Conservation (phyloP, 805 yeast genomes). For the Metschnikowia continentalis region DNA sequence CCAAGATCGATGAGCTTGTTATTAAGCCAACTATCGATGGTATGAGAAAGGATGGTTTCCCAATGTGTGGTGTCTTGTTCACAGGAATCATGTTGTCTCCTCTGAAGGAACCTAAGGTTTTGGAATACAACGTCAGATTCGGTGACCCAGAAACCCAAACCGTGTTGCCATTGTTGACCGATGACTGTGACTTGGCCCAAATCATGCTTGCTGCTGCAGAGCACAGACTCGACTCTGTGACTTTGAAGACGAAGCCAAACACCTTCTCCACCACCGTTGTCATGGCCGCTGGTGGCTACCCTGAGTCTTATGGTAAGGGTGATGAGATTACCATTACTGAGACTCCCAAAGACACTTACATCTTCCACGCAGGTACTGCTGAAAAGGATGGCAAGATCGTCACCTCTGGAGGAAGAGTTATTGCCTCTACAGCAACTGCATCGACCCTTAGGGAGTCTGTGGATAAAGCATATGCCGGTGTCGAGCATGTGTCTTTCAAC, state of each 20-base stretch:
- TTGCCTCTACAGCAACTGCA: slow-evolving; percentile 89
- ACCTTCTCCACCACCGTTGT: slow-evolving; percentile 88
- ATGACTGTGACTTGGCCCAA: slow-evolving; percentile 88
- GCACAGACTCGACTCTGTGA: slow-evolving; percentile 84
- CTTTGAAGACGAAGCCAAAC: slow-evolving; percentile 47
- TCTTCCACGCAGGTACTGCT: slow-evolving; percentile 97
- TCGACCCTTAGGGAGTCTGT: slow-evolving; percentile 74
- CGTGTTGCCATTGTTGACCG: slow-evolving; percentile 78
- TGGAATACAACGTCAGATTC: slow-evolving; percentile 96
- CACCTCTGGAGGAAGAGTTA: slow-evolving; percentile 95
- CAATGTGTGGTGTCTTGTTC: slow-evolving; percentile 92
- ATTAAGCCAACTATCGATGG: slow-evolving; percentile 92
- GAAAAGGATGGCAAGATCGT: slow-evolving; percentile 54
- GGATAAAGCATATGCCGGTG: slow-evolving; percentile 80
- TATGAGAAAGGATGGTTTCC: slow-evolving; percentile 91
- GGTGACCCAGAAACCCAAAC: slow-evolving; percentile 99
- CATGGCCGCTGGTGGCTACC: slow-evolving; percentile 96
- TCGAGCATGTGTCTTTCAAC: slow-evolving; percentile 64
- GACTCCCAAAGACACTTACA: slow-evolving; percentile 55
- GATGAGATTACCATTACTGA: slow-evolving; percentile 64
- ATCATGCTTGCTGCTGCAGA: slow-evolving; percentile 91
- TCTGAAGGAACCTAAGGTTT: slow-evolving; percentile 81
- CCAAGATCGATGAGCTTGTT: slow-evolving; percentile 66
- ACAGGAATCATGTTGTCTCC: slow-evolving; percentile 91
- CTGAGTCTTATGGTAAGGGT: slow-evolving; percentile 80